These are phyloP conservation scores for Pugionium cornutum DNA, from an alignment of 345 rosid genomes.

Conservation along the genomic window DNA sequence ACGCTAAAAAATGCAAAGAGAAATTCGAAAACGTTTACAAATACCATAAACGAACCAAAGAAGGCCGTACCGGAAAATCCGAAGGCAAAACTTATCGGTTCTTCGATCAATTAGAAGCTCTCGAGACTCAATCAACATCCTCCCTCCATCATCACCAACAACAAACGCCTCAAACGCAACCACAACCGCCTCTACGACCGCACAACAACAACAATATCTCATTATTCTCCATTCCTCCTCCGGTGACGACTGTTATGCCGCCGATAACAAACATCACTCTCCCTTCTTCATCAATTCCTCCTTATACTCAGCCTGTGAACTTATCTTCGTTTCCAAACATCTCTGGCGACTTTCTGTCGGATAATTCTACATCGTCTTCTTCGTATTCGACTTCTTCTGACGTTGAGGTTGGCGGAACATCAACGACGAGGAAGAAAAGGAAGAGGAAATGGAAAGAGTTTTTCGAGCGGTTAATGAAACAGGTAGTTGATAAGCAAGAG, in stretches of 20 bases:
- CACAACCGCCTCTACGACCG: constrained; percentile 7
- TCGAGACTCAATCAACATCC: constrained; percentile 44
- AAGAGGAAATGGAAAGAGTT: constrained; percentile 63
- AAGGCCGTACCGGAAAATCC: constrained; percentile 66
- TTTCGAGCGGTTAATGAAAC: constrained; percentile 65
- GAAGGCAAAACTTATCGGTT: constrained; percentile 75
- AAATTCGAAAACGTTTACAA: constrained; percentile 92
- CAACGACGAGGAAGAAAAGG: constrained; percentile 54
- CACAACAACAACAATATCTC: constrained; percentile 31
- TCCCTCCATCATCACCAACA: constrained; percentile 21
- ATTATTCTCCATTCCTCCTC: constrained; percentile 40
- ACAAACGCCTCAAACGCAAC: constrained; percentile 30
- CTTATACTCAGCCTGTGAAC: constrained; percentile 28
- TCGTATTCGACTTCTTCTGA: constrained; percentile 75
- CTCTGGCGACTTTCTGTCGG: constrained; percentile 49
- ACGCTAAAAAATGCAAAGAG: constrained; percentile 89
- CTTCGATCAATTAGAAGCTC: constrained; percentile 80
- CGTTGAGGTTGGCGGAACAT: constrained; percentile 47
- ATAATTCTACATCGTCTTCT: constrained; percentile 45
- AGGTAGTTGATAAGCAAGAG: constrained; percentile 69
- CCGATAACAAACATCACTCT: constrained; percentile 28
- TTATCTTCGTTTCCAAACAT: constrained; percentile 40
- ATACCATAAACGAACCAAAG: constrained; percentile 91
- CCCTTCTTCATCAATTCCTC: constrained; percentile 37
- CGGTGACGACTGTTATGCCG: constrained; percentile 45